Percentiles rank a stretch among this genome's conserved stretches.
Evolutionary conservation across 192 early-diverging fungal species (phyloP).

Genomic region (Chytriomyces hyalinus): DNA sequence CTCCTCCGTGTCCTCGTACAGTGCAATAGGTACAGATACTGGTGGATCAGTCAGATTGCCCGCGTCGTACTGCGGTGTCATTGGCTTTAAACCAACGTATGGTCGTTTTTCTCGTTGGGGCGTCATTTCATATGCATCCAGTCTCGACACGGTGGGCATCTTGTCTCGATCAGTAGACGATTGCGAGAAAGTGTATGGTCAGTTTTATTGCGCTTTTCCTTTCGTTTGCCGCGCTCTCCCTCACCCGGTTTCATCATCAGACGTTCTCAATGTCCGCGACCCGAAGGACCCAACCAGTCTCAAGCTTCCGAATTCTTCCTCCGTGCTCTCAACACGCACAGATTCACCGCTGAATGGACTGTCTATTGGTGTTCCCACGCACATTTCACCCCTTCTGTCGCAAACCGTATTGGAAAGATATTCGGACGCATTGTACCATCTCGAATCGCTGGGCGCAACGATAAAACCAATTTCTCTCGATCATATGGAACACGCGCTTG

Average conservation of each 20-base stretch:
- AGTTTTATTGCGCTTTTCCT: background rate
- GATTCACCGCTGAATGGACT: constrained; percentile 44
- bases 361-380: constrained; percentile 65
- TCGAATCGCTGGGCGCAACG: constrained; percentile 68
- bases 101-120: constrained; percentile 85
- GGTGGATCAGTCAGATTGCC: constrained; percentile 94
- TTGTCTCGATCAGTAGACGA: constrained; percentile 67
- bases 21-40: constrained; percentile 90
- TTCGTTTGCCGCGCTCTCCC: background rate
- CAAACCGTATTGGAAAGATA: background rate
- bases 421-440: constrained; percentile 50
- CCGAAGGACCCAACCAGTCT: constrained; percentile 70
- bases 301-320: constrained; percentile 4
- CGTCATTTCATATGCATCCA: constrained; percentile 83
- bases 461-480: constrained; percentile 75
- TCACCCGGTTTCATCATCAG: constrained; percentile 33
- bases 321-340: constrained; percentile 7
- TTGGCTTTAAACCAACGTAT: constrained; percentile 93
- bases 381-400: constrained; percentile 3
- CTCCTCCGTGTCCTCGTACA: constrained; percentile 31
- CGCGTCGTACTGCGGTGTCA: constrained; percentile 90
- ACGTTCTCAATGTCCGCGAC: constrained; percentile 63
- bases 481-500: constrained; percentile 70
- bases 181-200: constrained; percentile 65
- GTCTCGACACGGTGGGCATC: constrained; percentile 88